Conservation (phyloP, 148 eudicot genomes). For the Rheum nobile region DNA sequence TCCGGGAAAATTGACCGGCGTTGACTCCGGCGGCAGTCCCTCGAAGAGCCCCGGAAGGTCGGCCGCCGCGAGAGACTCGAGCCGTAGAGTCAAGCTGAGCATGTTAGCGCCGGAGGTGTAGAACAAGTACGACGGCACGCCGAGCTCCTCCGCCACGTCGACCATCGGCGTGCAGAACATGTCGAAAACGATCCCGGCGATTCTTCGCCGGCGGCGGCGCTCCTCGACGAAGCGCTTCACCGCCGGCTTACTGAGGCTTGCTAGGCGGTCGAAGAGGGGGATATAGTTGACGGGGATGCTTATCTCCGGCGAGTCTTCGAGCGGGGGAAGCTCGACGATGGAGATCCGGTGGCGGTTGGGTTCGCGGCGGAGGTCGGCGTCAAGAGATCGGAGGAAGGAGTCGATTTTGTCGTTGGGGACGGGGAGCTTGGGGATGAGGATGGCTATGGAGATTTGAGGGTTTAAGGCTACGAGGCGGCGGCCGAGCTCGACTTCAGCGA, state of each 20-base stretch:
- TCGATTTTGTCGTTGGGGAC: background rate
- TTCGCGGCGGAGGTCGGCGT: background rate
- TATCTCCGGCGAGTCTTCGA: background rate
- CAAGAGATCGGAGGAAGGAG: slow-evolving; percentile 10
- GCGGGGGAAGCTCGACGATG: background rate
- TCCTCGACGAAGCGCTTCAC: background rate
- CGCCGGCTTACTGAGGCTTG: background rate
- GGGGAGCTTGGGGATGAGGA: slow-evolving; percentile 29
- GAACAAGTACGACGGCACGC: slow-evolving; percentile 21
- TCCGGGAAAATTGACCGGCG: slow-evolving; percentile 16
- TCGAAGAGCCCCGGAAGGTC: background rate
- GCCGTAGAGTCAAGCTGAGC: background rate
- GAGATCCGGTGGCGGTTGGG: background rate
- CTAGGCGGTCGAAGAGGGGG: background rate
- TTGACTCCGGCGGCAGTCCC: background rate
- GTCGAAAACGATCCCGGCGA: slow-evolving; percentile 22
- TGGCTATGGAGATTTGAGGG: slow-evolving; percentile 16
- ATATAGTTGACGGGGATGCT: background rate
- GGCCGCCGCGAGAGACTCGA: background rate
- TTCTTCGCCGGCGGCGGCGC: background rate
- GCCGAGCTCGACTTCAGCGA: slow-evolving; percentile 30
- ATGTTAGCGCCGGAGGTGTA: slow-evolving; percentile 16
- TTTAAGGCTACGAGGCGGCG: slow-evolving; percentile 28
- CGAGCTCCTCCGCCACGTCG: slow-evolving; percentile 19
- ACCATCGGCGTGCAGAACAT: slow-evolving; percentile 17